phyloP scores from a whole-genome alignment of 192 early-diverging fungal genomes.

The Mortierella claussenii region DNA sequence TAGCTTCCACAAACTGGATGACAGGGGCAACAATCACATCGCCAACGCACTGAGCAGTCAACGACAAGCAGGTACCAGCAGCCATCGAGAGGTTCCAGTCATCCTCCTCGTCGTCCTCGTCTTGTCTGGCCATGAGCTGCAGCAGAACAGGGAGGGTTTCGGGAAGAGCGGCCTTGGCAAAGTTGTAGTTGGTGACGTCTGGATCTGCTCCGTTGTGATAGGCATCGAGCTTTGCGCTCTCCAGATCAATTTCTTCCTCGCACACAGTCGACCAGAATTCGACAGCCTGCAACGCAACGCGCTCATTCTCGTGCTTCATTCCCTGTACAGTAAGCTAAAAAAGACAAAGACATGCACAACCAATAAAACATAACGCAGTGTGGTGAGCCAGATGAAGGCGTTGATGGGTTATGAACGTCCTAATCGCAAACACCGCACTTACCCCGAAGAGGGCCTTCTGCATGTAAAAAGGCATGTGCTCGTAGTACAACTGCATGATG shows the following conservation, averaged over 20 bases:
- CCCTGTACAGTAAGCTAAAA: conserved; percentile 85
- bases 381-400: no score
- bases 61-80: conserved; percentile 91
- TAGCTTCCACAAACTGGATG: conserved; percentile 88
- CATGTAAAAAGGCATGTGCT: conserved; percentile 97
- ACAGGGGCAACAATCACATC: conserved; percentile 85
- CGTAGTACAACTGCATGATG: conserved; percentile 97
- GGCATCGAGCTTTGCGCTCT: conserved; percentile 69
- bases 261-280: conserved; percentile 99
- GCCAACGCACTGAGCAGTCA: conserved; percentile 86
- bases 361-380: neutral
- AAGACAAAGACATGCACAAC: conserved; percentile 5
- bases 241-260: conserved; percentile 90
- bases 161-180: conserved; percentile 80
- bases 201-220: conserved; percentile 59
- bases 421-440: conserved; percentile 36
- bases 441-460: conserved; percentile 93
- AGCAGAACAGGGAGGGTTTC: conserved; percentile 90
- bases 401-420: neutral
- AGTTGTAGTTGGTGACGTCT: conserved; percentile 70
- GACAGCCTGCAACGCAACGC: conserved; percentile 95
- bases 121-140: conserved; percentile 92
- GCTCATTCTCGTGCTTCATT: conserved; percentile 90
- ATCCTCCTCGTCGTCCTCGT: conserved; percentile 98
- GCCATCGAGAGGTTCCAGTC: conserved; percentile 99